Percentiles rank a stretch among this genome's conserved stretches.
These are phyloP conservation scores for Microdochium paspali DNA, from an alignment of 2,329 filamentous ascomycete genomes.

Conservation along the genomic window DNA sequence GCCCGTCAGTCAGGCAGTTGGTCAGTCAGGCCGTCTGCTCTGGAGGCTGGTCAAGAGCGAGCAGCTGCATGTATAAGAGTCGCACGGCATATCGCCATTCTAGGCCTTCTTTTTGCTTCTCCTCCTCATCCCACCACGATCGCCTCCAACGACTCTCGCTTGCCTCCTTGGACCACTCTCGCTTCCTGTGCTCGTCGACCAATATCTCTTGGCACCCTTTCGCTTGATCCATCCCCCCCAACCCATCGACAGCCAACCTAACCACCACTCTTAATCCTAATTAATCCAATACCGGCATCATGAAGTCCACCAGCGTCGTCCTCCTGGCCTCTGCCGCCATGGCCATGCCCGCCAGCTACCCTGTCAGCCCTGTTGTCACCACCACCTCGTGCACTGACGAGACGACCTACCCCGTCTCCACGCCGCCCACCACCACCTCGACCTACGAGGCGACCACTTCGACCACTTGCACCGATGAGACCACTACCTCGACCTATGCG, in stretches of 20 bases:
- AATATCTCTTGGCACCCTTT: neutral
- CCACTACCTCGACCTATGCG: neutral
- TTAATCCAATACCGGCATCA: neutral
- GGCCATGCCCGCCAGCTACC: neutral
- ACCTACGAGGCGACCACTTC: no score
- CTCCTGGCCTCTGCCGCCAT: neutral
- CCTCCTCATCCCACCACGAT: neutral
- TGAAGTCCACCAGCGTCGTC: neutral
- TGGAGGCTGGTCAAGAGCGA: neutral
- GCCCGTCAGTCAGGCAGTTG: neutral
- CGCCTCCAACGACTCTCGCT: neutral
- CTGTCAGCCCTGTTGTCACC: neutral
- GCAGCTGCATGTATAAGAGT: neutral
- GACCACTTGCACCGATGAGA: neutral
- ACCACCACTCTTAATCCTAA: neutral
- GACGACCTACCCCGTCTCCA: neutral
- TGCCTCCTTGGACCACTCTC: neutral
- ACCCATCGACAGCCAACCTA: no score
- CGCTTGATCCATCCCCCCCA: no score
- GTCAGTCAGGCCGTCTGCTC: neutral
- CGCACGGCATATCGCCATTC: neutral
- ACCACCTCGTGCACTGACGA: neutral
- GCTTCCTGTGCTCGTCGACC: neutral
- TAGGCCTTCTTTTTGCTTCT: neutral
- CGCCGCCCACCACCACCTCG: neutral